phyloP scores from a whole-genome alignment of 2,329 filamentous ascomycete species.

The Colletotrichum zoysiae region DNA sequence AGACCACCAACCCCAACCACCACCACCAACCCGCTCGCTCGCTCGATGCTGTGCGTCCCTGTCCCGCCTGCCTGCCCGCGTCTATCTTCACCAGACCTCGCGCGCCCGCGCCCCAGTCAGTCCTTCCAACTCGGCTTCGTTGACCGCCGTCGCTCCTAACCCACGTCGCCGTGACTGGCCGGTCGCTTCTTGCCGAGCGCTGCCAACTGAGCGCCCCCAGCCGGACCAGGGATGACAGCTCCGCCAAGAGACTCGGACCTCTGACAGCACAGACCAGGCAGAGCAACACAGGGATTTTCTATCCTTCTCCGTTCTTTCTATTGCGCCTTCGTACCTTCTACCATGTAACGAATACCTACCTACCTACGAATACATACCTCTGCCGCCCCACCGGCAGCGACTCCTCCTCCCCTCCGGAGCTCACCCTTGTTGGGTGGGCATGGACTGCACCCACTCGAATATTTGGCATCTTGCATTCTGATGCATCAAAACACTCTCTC shows the following conservation, averaged over 20 bases:
- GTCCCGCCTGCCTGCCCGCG: background rate
- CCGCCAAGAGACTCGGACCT: conserved; percentile 31
- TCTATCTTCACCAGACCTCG: background rate
- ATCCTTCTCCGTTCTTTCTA: conserved; percentile 6
- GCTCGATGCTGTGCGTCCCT: background rate
- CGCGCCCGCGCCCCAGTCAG: background rate
- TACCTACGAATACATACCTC: background rate
- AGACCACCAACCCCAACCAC: background rate
- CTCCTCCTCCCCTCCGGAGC: background rate
- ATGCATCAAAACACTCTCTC: conserved; percentile 22
- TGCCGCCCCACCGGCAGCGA: background rate
- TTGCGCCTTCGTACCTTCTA: background rate
- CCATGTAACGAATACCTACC: too few relatives aligned
- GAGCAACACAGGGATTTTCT: conserved; percentile 34
- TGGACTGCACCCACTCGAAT: conserved; percentile 8
- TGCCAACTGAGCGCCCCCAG: conserved; percentile 10
- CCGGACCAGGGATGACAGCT: conserved; percentile 19
- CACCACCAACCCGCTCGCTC: background rate
- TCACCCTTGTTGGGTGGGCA: background rate
- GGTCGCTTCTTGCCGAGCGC: conserved; percentile 33
- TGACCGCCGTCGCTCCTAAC: conserved; percentile 39
- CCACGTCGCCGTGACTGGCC: conserved; percentile 28
- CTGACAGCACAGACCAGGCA: conserved; percentile 38
- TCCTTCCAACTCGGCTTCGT: conserved; percentile 26
- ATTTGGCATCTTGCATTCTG: conserved; percentile 33